Evolutionary conservation across 805 yeast species (phyloP), one percentile per base, ranked within the genome.

Genomic region (Pichia nanzhaoensis): DNA sequence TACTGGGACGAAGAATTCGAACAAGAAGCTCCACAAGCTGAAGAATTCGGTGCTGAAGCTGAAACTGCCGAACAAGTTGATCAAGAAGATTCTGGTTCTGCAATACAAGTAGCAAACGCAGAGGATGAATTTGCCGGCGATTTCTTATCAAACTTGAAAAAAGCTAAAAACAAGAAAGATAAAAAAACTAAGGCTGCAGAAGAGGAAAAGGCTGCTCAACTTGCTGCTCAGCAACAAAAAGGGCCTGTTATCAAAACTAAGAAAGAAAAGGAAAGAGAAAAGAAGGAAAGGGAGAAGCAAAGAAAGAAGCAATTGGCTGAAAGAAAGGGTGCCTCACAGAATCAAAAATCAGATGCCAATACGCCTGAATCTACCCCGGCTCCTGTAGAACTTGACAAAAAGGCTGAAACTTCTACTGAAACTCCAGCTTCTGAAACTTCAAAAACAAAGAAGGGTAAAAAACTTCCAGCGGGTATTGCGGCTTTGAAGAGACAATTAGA

Each of bases 201-300:
- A 44, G 58, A 59, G n/a, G 60, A 56, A 50, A 78, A 73, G 40
- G 52, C 55, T 2, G 41, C 42, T 22, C 48, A 46, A 19, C 48
- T 48, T 13, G 48, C 57, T 12, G 39, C 51, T 28, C 51, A 50
- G 5, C 49, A 50, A 44, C 56, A 55, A 33, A 58, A 59, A 45
- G 88, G 77, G 27, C 88, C 91, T 39, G 75, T 79, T 52, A 73
- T 89, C 60, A 88, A 90, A 66, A 79, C 91, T 47, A 93, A 91
- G 77, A 89, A 91, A 68, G 98, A 85, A 60, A 85, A 84, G 68
- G 95, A 91, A 70, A 90, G 82, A 70, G 95, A 93, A 66, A 87
- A 86, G 79, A 95, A 91, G 65, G 96, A 90, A 65, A 80, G 78
- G 53, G 95, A 85, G 62, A 91, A 91, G 73, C 86, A 82, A 56